Conservation (phyloP, 2,329 filamentous ascomycete species). For the Aspergillus hiratsukae region DNA sequence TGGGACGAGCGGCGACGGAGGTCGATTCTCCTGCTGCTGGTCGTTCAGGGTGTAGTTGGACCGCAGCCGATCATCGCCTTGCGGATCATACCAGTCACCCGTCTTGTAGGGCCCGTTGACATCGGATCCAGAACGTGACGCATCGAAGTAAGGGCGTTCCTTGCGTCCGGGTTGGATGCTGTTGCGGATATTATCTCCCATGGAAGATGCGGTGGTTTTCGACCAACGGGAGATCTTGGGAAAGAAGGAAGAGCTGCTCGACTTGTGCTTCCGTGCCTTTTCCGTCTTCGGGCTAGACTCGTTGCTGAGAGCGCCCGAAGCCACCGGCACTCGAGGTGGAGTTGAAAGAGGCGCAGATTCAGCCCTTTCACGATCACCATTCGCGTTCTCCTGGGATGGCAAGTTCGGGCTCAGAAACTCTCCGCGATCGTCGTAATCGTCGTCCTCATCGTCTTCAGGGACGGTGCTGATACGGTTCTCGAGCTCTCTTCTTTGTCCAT, state of each 20-base stretch:
- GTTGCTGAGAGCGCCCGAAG: conserved; percentile 55
- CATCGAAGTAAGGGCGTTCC: conserved; percentile 58
- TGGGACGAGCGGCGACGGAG: conserved; percentile 60
- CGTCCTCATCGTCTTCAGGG: conserved; percentile 74
- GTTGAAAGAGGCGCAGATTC: conserved; percentile 43
- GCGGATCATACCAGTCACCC: conserved; percentile 43
- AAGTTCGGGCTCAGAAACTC: conserved; percentile 53
- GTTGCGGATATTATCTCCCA: conserved; percentile 70
- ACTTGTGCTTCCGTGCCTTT: conserved; percentile 84
- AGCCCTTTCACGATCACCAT: conserved; percentile 34
- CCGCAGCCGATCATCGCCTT: conserved; percentile 43
- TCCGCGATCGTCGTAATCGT: conserved; percentile 51
- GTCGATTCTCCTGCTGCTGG: conserved; percentile 41
- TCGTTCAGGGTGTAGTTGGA: conserved; percentile 42
- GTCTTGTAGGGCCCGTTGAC: conserved; percentile 58
- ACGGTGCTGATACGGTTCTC: conserved; percentile 89
- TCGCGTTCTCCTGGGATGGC: conserved; percentile 55
- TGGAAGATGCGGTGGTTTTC: conserved; percentile 87
- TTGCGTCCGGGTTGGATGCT: conserved; percentile 53
- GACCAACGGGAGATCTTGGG: conserved; percentile 97
- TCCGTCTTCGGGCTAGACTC: conserved; percentile 72
- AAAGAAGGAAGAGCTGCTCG: conserved; percentile 72
- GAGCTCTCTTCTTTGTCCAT: conserved; percentile 52
- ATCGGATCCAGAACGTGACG: conserved; percentile 75
- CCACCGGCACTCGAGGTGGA: conserved; percentile 40